These are phyloP conservation scores for Pythium sp. DNA, from an alignment of 352 stramenopile species.

Conservation along the genomic window DNA sequence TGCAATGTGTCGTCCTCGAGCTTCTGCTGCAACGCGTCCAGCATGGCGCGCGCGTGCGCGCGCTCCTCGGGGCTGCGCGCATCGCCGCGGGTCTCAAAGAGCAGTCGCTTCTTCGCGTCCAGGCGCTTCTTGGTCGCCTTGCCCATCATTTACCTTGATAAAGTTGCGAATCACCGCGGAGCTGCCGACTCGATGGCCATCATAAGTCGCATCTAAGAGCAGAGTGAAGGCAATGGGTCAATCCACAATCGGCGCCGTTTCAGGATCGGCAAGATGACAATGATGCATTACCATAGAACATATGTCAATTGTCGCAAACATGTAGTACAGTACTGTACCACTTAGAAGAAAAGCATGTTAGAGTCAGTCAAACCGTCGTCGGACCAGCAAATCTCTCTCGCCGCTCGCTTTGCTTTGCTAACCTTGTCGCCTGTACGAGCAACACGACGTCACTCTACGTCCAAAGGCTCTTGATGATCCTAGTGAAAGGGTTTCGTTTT, in stretches of 20 bases:
- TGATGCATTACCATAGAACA: too few species aligned
- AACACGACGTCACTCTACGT: too few species aligned
- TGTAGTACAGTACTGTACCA: too few species aligned
- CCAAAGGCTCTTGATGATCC: too few species aligned
- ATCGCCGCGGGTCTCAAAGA: conserved; percentile 46
- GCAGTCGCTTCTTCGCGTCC: conserved; percentile 40
- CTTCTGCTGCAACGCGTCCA: conserved; percentile 55
- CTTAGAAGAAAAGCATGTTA: too few species aligned
- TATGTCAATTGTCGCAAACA: too few species aligned
- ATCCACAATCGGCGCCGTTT: background rate
- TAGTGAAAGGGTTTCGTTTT: too few species aligned
- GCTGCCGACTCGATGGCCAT: background rate
- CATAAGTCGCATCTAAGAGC: background rate
- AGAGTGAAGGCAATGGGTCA: background rate
- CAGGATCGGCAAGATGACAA: too few species aligned
- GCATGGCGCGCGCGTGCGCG: conserved; percentile 38
- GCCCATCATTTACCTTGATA: conserved; percentile 28
- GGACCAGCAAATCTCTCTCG: too few species aligned
- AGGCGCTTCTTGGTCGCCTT: conserved; percentile 41
- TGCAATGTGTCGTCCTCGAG: conserved; percentile 57
- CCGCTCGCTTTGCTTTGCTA: too few species aligned
- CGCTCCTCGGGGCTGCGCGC: conserved; percentile 35
- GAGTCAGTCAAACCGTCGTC: too few species aligned
- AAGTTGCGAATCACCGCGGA: background rate
- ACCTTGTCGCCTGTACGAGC: too few species aligned